Base-by-base conservation (phyloP, 768 basidiomycete species). In the Mycena maculata region DNA sequence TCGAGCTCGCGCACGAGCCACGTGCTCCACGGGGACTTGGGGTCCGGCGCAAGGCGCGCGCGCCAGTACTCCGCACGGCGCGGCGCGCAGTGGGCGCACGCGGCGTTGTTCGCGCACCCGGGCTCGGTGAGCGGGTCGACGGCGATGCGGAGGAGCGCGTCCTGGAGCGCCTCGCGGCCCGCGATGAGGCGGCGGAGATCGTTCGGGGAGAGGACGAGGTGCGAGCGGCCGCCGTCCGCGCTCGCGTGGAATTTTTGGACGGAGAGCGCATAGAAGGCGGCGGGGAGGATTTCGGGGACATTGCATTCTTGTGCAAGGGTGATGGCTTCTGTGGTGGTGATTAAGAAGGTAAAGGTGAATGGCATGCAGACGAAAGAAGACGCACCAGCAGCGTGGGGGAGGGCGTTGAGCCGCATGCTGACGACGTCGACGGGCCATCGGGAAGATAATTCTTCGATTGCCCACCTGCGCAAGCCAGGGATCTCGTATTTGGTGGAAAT, bases 201-300 rank as follows among this genome's bases (percentile, higher is more conserved):
- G 11, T 64, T 63, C 11, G 72, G 72, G 23, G 73, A 71, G 2
- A 81, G 75, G 15, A 73, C 71, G 58, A 73, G 45, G 57, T 80
- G 76, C 12, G 76, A 74, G 25, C 63, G 73, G 0, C 78, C 77
- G 16, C 76, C 76, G 22, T 78, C 79, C 8, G 75, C 66, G 28
- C 65, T 64, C 38, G 47, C 59, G 36, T 61, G 64, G 71, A 76
- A 79, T 20, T 73, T 73, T 47, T 79, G 73, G 18, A 79, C 66
- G 8, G 78, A 77, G 25, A 83, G 76, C 5, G 78, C 80, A 67
- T 81, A 83, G 63, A 83, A 81, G 20, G 78, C 78, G n/a, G 80
- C 75, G 8, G 81, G 80, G 23, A 81, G 75, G 52, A 81, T 79
- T 22, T 79, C 76, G 2, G 77, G 77, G 33, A 81, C 63, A 42